phyloP scores from a whole-genome alignment of 2,329 filamentous ascomycete species.

The Ophiostoma sp. region DNA sequence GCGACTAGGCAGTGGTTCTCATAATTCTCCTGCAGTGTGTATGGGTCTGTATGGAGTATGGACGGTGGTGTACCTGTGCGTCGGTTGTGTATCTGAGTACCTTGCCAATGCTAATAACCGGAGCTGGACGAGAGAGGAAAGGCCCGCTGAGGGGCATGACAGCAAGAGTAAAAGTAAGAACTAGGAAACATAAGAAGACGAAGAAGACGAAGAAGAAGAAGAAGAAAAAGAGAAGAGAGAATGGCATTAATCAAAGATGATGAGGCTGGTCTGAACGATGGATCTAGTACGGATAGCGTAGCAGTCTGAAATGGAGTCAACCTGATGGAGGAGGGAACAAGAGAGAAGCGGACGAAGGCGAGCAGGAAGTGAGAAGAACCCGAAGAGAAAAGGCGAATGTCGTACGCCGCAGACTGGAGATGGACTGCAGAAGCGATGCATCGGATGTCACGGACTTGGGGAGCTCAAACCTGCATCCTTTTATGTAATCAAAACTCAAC shows the following conservation, averaged over 20 bases:
- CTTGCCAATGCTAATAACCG: neutral
- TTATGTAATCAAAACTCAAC: too few species aligned
- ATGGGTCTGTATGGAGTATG: neutral
- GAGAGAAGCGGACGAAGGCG: too few species aligned
- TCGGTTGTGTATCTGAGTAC: neutral
- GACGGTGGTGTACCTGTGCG: too few species aligned
- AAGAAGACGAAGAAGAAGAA: neutral
- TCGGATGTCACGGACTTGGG: too few species aligned
- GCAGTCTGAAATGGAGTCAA: neutral
- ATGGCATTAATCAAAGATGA: neutral
- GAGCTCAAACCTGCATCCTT: too few species aligned
- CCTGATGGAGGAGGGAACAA: neutral
- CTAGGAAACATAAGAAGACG: neutral
- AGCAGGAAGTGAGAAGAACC: too few species aligned
- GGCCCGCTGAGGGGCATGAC: neutral
- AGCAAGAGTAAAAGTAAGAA: neutral
- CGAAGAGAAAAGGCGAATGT: too few species aligned
- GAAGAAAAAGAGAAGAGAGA: neutral
- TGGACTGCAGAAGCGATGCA: too few species aligned
- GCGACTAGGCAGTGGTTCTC: neutral
- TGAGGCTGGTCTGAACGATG: neutral
- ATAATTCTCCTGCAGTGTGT: neutral
- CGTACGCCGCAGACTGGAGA: too few species aligned
- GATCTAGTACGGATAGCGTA: too few species aligned
- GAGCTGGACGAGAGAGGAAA: slow-evolving; percentile 2